phyloP scores from a whole-genome alignment of 805 yeast genomes.

The Pichia sporocuriosa region DNA sequence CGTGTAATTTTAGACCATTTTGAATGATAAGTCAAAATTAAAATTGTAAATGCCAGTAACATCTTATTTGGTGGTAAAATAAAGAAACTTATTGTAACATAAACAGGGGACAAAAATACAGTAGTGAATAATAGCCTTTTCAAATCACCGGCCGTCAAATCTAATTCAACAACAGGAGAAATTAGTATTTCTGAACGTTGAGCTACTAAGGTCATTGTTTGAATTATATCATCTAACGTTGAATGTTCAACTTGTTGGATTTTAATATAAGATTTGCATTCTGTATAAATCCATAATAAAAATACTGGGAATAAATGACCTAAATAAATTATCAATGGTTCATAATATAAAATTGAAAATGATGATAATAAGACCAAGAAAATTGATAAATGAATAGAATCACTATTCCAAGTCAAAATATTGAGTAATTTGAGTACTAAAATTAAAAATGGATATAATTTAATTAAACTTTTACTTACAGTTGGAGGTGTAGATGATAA shows the following conservation, averaged over 20 bases:
- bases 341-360: conserved; percentile 67
- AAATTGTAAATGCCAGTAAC: conserved; percentile 50
- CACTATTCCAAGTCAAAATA: conserved; percentile 85
- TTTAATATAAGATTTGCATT: conserved; percentile 49
- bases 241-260: conserved; percentile 60
- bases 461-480: conserved; percentile 73
- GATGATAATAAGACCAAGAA: conserved; percentile 42
- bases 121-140: conserved; percentile 78
- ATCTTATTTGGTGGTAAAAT: conserved; percentile 65
- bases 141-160: conserved; percentile 72
- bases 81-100: conserved; percentile 61
- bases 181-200: conserved; percentile 71
- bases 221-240: conserved; percentile 80
- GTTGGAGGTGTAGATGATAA: conserved; percentile 86
- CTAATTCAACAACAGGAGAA: conserved; percentile 69
- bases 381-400: conserved; percentile 62
- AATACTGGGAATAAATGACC: conserved; percentile 74
- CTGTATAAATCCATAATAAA: conserved; percentile 51
- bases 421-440: conserved; percentile 64
- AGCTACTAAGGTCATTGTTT: conserved; percentile 65
- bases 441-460: conserved; percentile 79
- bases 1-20: conserved; percentile 79
- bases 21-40: conserved; percentile 77
- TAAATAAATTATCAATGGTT: conserved; percentile 65
- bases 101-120: conserved; percentile 77